Conservation (phyloP, 106 monocot species). For the Amphibolis antarctica region DNA sequence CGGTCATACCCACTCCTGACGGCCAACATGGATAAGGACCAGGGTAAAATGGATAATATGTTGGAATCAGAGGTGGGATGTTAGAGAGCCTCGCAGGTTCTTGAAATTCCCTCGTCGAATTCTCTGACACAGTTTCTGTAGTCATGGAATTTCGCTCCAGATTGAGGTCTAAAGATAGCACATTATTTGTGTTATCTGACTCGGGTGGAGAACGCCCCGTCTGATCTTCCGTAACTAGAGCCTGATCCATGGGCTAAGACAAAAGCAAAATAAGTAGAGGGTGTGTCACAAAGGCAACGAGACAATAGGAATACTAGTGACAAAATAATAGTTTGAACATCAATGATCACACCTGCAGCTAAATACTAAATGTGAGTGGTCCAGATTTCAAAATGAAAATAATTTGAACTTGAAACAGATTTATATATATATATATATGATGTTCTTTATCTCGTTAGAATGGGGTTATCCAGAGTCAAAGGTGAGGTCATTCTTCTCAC, state of each 20-base stretch:
- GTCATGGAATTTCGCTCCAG: conserved; percentile 17
- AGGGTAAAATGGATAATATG: conserved; percentile 31
- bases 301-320: background rate
- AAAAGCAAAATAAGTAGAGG: background rate
- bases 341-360: too few relatives aligned
- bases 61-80: conserved; percentile 17
- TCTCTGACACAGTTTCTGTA: conserved; percentile 4
- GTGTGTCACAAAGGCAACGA: background rate
- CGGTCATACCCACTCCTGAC: conserved; percentile 4
- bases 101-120: background rate
- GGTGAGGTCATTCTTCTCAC: too few relatives aligned
- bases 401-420: too few relatives aligned
- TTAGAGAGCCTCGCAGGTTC: conserved; percentile 3
- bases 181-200: conserved; percentile 8
- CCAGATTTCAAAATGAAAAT: too few relatives aligned
- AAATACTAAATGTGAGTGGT: too few relatives aligned
- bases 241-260: conserved; percentile 27
- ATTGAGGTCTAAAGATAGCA: conserved; percentile 13
- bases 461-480: too few relatives aligned
- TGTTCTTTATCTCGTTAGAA: too few relatives aligned
- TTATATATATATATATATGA: too few relatives aligned
- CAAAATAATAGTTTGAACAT: too few relatives aligned
- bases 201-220: conserved; percentile 9
- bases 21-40: conserved; percentile 34
- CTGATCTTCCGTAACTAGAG: conserved; percentile 20